Percentiles rank a stretch among this genome's conserved stretches.
These are phyloP conservation scores for Gentiana straminea DNA, from an alignment of 257 asterid species.

Conservation along the genomic window DNA sequence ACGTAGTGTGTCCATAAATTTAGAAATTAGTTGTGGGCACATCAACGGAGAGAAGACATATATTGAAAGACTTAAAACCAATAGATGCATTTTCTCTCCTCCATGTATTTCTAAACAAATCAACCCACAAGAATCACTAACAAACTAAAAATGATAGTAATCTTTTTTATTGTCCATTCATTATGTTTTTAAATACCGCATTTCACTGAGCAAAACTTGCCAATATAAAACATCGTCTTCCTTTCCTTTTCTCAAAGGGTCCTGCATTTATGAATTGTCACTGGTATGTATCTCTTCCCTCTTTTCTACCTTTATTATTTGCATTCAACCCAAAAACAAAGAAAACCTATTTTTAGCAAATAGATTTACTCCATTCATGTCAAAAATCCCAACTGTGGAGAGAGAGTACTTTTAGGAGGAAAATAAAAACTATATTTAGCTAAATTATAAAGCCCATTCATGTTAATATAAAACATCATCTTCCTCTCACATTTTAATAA, in stretches of 20 bases:
- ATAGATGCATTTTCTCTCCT: background rate
- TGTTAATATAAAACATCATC: background rate
- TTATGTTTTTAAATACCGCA: background rate
- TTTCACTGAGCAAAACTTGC: background rate
- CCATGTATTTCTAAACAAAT: constrained; percentile 4
- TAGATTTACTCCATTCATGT: no score
- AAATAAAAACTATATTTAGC: no score
- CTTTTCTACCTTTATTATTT: background rate
- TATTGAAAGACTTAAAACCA: constrained; percentile 4
- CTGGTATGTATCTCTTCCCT: constrained; percentile 7
- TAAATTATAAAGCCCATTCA: no score
- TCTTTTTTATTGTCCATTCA: constrained; percentile 9
- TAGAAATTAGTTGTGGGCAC: no score
- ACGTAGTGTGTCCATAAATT: no score
- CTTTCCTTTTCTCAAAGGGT: constrained; percentile 3
- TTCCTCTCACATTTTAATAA: background rate
- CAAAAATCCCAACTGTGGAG: no score
- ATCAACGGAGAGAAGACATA: background rate
- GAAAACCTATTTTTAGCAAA: no score
- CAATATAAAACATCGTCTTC: constrained; percentile 5
- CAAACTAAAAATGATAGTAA: background rate
- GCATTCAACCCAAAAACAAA: background rate
- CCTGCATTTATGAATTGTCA: constrained; percentile 14
- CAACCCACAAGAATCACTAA: background rate
- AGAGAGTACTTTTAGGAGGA: no score